Conservation (phyloP, 306 rosid species). For the Quercus glauca region DNA sequence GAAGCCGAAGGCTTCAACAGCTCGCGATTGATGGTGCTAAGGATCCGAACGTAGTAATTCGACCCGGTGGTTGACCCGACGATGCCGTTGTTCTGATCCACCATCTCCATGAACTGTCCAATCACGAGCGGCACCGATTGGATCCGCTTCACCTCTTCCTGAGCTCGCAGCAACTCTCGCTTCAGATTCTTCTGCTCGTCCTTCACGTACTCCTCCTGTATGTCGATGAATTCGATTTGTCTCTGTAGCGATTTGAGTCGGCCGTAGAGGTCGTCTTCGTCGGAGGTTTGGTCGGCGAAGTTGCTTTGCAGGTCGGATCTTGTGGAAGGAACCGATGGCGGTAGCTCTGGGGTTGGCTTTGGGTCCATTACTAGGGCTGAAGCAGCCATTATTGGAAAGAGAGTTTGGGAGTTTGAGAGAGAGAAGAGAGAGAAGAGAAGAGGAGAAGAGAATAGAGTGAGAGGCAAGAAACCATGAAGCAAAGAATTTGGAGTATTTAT, state of each 20-base stretch:
- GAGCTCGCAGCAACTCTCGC: constrained; percentile 94
- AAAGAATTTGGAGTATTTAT: no score
- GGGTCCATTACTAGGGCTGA: constrained; percentile 75
- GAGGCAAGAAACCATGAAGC: background rate
- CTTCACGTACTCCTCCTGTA: constrained; percentile 89
- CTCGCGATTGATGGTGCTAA: constrained; percentile 93
- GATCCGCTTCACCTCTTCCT: constrained; percentile 96
- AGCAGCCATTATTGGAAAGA: constrained; percentile 55
- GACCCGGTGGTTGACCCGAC: constrained; percentile 99
- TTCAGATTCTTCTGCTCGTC: constrained; percentile 94
- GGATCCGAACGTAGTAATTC: constrained; percentile 86
- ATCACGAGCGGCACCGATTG: constrained; percentile 96
- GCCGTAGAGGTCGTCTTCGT: constrained; percentile 86
- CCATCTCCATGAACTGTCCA: constrained; percentile 99
- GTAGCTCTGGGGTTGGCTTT: constrained; percentile 63
- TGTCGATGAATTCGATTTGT: constrained; percentile 86
- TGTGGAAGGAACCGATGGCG: constrained; percentile 49
- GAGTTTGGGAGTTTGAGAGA: background rate
- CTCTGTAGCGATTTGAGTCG: constrained; percentile 72
- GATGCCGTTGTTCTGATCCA: constrained; percentile 87
- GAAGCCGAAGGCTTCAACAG: constrained; percentile 92
- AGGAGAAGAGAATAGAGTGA: constrained; percentile 4
- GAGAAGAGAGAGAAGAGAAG: background rate
- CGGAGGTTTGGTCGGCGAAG: constrained; percentile 38
- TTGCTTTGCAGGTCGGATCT: constrained; percentile 55